phyloP scores from a whole-genome alignment of 1,284 basidiomycete genomes.

The Peniophora sp. region DNA sequence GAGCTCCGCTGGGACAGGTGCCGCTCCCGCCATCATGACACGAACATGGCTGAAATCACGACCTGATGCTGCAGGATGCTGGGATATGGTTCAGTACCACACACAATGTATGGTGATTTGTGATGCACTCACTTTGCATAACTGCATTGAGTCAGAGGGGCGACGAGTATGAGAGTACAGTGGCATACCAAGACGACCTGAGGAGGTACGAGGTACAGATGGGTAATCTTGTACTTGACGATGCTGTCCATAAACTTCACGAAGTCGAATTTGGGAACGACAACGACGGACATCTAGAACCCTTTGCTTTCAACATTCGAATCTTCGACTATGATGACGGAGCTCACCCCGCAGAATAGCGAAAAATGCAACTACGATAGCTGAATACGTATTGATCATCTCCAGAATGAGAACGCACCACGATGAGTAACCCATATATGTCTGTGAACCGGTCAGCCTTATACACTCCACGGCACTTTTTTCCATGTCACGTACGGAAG shows the following conservation, averaged over 20 bases:
- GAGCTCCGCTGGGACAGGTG: constrained; percentile 65
- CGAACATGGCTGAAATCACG: constrained; percentile 59
- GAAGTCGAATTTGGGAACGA: constrained; percentile 68
- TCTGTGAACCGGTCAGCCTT: constrained; percentile 34
- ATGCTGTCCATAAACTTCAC: constrained; percentile 62
- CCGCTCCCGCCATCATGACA: constrained; percentile 61
- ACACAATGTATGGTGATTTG: not conserved
- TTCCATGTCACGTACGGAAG: constrained; percentile 18
- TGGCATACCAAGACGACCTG: constrained; percentile 38
- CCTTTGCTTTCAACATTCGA: not conserved
- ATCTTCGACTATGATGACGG: not conserved
- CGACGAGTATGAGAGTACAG: too few species aligned
- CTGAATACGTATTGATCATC: constrained; percentile 4
- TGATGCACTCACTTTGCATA: constrained; percentile 43
- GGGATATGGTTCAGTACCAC: not conserved
- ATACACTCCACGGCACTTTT: not conserved
- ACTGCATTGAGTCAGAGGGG: too few species aligned
- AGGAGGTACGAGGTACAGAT: constrained; percentile 57
- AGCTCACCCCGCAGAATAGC: constrained; percentile 43
- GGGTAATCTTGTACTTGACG: constrained; percentile 21
- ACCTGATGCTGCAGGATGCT: constrained; percentile 62
- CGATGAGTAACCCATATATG: constrained; percentile 66
- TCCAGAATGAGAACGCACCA: constrained; percentile 26
- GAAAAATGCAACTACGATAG: constrained; percentile 41
- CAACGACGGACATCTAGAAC: constrained; percentile 51